phyloP scores from a whole-genome alignment of 306 rosid genomes.

The Casuarina cunninghamiana region DNA sequence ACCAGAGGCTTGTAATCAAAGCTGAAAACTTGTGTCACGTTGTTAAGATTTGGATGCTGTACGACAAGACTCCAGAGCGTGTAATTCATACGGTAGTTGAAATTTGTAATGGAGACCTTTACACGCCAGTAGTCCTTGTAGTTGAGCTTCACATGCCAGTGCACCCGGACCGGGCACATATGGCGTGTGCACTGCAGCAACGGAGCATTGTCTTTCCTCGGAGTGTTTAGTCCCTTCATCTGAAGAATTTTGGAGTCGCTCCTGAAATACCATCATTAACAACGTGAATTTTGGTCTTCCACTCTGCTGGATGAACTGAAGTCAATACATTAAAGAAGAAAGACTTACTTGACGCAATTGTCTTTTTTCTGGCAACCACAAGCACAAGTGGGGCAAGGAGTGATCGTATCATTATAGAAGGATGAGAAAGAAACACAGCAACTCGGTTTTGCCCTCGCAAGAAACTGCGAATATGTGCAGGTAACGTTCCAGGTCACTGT shows the following conservation, averaged over 20 bases:
- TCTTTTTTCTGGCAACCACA: conserved; percentile 84
- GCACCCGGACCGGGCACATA: conserved; percentile 91
- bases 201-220: conserved; percentile 63
- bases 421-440: conserved; percentile 94
- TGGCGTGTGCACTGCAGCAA: conserved; percentile 89
- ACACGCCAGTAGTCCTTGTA: conserved; percentile 92
- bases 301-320: background rate
- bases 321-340: background rate
- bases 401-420: conserved; percentile 79
- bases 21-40: conserved; percentile 91
- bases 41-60: conserved; percentile 94
- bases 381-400: conserved; percentile 81
- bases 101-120: conserved; percentile 78
- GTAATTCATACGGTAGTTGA: conserved; percentile 77
- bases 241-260: conserved; percentile 65
- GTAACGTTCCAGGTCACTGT: conserved; percentile 99
- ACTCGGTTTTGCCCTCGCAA: conserved; percentile 72
- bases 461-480: conserved; percentile 88
- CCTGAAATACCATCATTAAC: conserved; percentile 42
- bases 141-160: conserved; percentile 83
- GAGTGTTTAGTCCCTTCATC: conserved; percentile 63
- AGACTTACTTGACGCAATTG: conserved; percentile 73
- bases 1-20: conserved; percentile 78
- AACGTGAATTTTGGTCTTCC: background rate
- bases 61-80: conserved; percentile 81